These are phyloP conservation scores for Amniculicola lignicola DNA, from an alignment of 495 filamentous ascomycete species.

Conservation along the genomic window DNA sequence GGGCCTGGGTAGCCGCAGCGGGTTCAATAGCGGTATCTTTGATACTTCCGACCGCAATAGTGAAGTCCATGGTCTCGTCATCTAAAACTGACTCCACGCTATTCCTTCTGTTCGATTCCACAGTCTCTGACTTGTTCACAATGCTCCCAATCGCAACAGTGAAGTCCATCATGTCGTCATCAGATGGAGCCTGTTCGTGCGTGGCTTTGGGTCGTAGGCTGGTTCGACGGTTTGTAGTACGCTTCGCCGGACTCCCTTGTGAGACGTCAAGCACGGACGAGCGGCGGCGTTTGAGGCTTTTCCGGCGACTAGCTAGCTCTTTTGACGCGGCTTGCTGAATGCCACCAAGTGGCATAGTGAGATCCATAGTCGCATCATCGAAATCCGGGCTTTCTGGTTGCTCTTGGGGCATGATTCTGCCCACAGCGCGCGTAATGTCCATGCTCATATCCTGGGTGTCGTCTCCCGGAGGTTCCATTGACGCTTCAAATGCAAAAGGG, in stretches of 20 bases:
- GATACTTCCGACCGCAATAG: conserved; percentile 66
- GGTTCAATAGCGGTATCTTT: conserved; percentile 21
- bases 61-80: conserved; percentile 77
- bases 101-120: conserved; percentile 20
- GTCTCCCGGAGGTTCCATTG: conserved; percentile 24
- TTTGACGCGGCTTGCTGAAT: conserved; percentile 30
- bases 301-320: conserved; percentile 12
- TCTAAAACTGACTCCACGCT: conserved; percentile 39
- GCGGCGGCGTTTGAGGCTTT: conserved; percentile 34
- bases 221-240: conserved; percentile 22
- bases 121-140: conserved; percentile 31
- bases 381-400: conserved; percentile 32
- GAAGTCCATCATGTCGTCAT: conserved; percentile 58
- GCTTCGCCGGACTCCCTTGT: conserved; percentile 33
- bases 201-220: conserved; percentile 13
- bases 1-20: background rate
- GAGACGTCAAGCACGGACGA: conserved; percentile 17
- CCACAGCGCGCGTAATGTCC: conserved; percentile 50
- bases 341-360: conserved; percentile 41
- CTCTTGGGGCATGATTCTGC: conserved; percentile 41
- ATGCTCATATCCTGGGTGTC: conserved; percentile 48
- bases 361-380: conserved; percentile 46
- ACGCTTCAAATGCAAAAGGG: conserved; percentile 23
- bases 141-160: conserved; percentile 83
- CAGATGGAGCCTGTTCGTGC: conserved; percentile 17